A percentile compares a stretch with the other conserved stretches of the same genome.
phyloP scores from a whole-genome alignment of 1,284 basidiomycete species.

The Boletus albobrunnescens region DNA sequence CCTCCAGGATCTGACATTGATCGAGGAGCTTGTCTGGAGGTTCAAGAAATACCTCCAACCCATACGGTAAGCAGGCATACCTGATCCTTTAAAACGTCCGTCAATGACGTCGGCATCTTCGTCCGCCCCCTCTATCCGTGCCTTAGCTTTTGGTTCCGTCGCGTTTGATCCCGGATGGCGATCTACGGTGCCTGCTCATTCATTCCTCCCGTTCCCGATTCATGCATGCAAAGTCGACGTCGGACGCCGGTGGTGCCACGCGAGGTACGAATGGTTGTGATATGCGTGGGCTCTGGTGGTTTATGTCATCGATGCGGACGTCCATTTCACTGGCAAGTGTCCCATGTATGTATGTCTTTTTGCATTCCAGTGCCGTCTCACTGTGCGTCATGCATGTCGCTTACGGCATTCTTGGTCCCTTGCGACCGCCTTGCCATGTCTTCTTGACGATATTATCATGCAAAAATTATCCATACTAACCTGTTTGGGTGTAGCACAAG shows the following conservation, averaged over 20 bases:
- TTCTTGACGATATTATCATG: conserved; percentile 1
- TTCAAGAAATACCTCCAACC: conserved; percentile 65
- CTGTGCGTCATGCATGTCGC: conserved; percentile 1
- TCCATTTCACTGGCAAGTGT: conserved; percentile 90
- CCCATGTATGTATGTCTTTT: conserved; percentile 72
- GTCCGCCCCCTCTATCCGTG: neutral
- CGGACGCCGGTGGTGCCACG: conserved; percentile 47
- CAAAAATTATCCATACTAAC: conserved; percentile 9
- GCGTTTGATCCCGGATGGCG: conserved; percentile 14
- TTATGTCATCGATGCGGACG: conserved; percentile 70
- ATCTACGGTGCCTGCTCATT: conserved; percentile 16
- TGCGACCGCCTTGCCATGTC: conserved; percentile 12
- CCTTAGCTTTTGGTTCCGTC: neutral
- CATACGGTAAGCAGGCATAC: conserved; percentile 47
- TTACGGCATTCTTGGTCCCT: conserved; percentile 3
- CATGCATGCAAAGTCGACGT: conserved; percentile 64
- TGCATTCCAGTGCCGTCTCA: conserved; percentile 4
- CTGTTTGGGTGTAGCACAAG: conserved; percentile 58
- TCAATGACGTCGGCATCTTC: conserved; percentile 11
- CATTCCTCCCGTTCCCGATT: conserved; percentile 9
- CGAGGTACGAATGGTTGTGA: conserved; percentile 57
- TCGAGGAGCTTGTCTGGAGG: conserved; percentile 58
- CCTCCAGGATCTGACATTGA: conserved; percentile 51
- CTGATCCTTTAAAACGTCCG: conserved; percentile 13
- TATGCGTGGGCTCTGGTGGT: conserved; percentile 84